Conservation (phyloP, 495 filamentous ascomycete species). For the Venustampulla echinocandica region DNA sequence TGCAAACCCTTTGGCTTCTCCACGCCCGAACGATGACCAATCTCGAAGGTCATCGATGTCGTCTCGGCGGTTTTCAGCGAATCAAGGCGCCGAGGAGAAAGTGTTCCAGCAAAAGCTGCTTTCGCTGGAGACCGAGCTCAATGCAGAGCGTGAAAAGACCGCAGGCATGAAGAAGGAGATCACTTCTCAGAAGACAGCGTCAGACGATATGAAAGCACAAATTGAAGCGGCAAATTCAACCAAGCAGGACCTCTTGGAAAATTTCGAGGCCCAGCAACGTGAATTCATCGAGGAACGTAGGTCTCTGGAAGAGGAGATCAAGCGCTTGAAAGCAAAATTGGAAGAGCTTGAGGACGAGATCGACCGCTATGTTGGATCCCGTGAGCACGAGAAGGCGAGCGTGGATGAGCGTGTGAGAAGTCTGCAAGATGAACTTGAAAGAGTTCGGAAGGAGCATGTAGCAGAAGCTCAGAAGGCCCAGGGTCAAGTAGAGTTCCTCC, state of each 20-base stretch:
- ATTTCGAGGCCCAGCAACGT: conserved; percentile 82
- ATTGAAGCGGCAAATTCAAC: conserved; percentile 80
- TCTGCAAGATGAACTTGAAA: conserved; percentile 64
- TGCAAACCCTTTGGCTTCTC: conserved; percentile 35
- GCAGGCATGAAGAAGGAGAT: conserved; percentile 54
- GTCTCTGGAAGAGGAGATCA: conserved; percentile 69
- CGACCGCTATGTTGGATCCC: conserved; percentile 70
- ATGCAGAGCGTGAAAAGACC: conserved; percentile 42
- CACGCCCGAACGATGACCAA: conserved; percentile 37
- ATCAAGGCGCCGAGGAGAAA: conserved; percentile 57
- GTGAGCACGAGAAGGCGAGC: conserved; percentile 65
- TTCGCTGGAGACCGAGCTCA: conserved; percentile 74
- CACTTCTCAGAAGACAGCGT: conserved; percentile 42
- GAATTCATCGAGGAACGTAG: conserved; percentile 82
- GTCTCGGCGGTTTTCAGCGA: conserved; percentile 59
- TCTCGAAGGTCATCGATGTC: conserved; percentile 57
- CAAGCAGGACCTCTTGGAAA: conserved; percentile 88
- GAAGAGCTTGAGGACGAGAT: conserved; percentile 90
- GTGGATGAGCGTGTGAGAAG: conserved; percentile 59
- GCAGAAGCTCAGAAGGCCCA: conserved; percentile 49
- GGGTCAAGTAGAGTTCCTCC: conserved; percentile 45
- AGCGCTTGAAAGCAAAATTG: conserved; percentile 59
- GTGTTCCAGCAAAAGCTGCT: conserved; percentile 47
- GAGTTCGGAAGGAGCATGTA: conserved; percentile 43
- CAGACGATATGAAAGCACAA: conserved; percentile 58